Base-by-base conservation (phyloP, 805 yeast genomes). In the Saturnispora diversa region DNA sequence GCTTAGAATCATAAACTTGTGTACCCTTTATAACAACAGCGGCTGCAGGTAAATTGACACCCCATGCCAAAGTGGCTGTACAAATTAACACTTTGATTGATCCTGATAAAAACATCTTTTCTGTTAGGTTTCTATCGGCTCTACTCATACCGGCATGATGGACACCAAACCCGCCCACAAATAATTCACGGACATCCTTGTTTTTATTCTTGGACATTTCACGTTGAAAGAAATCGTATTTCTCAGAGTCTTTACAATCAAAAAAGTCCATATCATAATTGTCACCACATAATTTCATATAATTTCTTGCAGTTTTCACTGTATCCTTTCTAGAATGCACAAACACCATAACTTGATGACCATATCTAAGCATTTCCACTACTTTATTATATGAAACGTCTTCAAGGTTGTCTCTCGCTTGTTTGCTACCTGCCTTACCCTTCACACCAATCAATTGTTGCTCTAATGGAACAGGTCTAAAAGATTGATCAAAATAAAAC, bases 1-100 rank as follows among this genome's bases (percentile, higher is more conserved):
- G 82, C 56, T 88, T 85, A 0, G 97, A 72, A 56, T 92, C 94
- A 56, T 92, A 92, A 0, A 92, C 87, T 55, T 90, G 95, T 0
- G 99, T 92, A 0, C 99, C 99, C 54, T 92, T 92, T 24, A 92
- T 78, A 47, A 92, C 84, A 16, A 92, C 99, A 30, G 87, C 95
- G 2, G 96, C 97, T 6, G 98, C 98, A 2, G 99, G 98, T 44
- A 92, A 67, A 56, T 92, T 92, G 15, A 92, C 97, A 73, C 99
- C 99, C 99, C 99, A 92, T 0, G 99, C 99, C 44, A 92, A 72
- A 0, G 99, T 92, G 0, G 98, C 95, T 2, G 99, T 92, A 70
- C 96, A 87, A 53, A 94, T 83, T 13, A 92, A 64, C 0, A 92
- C 97, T 44, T 80, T 84, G 47, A 92, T 81, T 0, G 87, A 83